Conservation (phyloP, 352 stramenopile species). For the Phytopythium montanum region DNA sequence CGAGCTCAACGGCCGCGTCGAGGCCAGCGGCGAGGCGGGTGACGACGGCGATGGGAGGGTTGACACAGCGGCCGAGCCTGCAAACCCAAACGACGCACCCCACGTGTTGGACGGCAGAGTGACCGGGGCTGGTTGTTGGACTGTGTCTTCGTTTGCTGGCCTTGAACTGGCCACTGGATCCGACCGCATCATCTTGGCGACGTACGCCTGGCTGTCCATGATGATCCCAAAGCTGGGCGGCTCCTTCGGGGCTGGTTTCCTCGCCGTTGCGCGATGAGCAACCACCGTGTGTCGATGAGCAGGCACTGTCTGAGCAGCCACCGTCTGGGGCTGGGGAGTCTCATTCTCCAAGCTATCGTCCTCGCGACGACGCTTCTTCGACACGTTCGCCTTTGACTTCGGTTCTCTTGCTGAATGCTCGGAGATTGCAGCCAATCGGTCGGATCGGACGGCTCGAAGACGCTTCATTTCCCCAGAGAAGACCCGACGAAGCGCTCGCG, state of each 20-base stretch:
- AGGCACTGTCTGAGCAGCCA: background rate
- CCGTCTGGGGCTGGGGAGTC: constrained; percentile 4
- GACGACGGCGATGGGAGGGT: background rate
- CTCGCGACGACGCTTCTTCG: constrained; percentile 11
- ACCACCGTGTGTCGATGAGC: too few relatives aligned
- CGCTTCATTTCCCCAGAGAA: constrained; percentile 5
- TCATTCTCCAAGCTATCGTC: background rate
- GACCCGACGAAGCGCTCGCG: constrained; percentile 1
- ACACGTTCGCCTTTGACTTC: background rate
- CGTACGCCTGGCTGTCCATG: constrained; percentile 28
- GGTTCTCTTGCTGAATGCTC: background rate
- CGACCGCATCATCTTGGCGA: constrained; percentile 23
- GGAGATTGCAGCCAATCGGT: background rate
- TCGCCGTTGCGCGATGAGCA: too few relatives aligned
- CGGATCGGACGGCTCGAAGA: background rate
- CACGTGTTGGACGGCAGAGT: constrained; percentile 24
- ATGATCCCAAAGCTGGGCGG: constrained; percentile 12
- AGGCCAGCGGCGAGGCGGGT: constrained; percentile 8
- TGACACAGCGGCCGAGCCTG: background rate
- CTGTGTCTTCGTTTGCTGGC: background rate
- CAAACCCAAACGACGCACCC: constrained; percentile 47
- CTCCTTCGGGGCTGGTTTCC: constrained; percentile 1
- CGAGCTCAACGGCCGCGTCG: constrained; percentile 46
- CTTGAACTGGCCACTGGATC: background rate
- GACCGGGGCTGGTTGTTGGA: background rate